phyloP scores from a whole-genome alignment of 2,329 filamentous ascomycete genomes.

The Ampelomyces quisqualis region DNA sequence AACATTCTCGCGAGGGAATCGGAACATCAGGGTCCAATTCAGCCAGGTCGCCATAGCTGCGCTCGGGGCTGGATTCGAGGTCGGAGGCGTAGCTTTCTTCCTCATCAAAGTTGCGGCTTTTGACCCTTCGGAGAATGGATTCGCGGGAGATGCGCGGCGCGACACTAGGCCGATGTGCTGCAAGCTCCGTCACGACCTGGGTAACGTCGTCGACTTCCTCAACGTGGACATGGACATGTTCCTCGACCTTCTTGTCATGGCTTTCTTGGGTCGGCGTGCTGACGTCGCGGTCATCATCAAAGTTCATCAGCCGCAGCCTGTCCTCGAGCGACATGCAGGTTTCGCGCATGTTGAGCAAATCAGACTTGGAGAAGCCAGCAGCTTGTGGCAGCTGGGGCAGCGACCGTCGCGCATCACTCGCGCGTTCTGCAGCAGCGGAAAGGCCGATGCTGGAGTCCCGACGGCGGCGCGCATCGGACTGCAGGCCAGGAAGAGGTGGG shows the following conservation, averaged over 20 bases:
- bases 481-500: slow-evolving; percentile 75
- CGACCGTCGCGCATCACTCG: slow-evolving; percentile 64
- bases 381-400: slow-evolving; percentile 71
- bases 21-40: slow-evolving; percentile 82
- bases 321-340: slow-evolving; percentile 81
- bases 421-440: slow-evolving; percentile 70
- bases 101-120: slow-evolving; percentile 59
- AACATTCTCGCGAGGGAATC: slow-evolving; percentile 80
- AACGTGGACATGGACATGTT: slow-evolving; percentile 36
- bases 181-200: slow-evolving; percentile 37
- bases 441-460: slow-evolving; percentile 62
- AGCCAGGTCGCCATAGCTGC: slow-evolving; percentile 54
- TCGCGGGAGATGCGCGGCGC: slow-evolving; percentile 85
- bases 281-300: slow-evolving; percentile 55
- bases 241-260: slow-evolving; percentile 31
- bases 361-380: slow-evolving; percentile 69
- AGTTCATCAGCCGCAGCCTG: slow-evolving; percentile 83
- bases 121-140: slow-evolving; percentile 86
- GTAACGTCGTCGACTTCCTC: slow-evolving; percentile 28
- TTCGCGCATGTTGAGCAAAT: slow-evolving; percentile 74
- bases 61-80: slow-evolving; percentile 57
- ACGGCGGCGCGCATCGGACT: slow-evolving; percentile 57
- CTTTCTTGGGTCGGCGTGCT: slow-evolving; percentile 42
- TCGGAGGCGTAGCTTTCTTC: slow-evolving; percentile 47
- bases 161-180: slow-evolving; percentile 55